Base-by-base conservation (phyloP, 495 filamentous ascomycete genomes). In the Lophium mytilinum region DNA sequence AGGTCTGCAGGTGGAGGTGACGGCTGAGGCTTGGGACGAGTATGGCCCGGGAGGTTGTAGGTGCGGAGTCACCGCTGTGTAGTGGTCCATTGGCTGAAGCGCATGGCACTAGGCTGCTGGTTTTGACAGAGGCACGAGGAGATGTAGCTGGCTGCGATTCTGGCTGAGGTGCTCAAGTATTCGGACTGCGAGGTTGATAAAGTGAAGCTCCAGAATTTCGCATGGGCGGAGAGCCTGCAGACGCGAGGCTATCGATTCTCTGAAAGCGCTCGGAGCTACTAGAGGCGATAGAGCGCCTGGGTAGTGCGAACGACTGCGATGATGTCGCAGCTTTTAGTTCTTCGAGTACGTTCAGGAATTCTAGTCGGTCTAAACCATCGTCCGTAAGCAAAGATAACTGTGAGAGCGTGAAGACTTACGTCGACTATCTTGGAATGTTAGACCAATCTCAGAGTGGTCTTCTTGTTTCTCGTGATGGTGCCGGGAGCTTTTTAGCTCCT, bases 281-380 rank as follows among this genome's bases (percentile, higher is more conserved):
- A 12, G 45, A 48, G 8, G 45, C 21, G 4, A 24, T 48, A 6
- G 45, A 48, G 9, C 45, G 21, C 7, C 17, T 18, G 9, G 33
- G 21, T 24, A 48, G 8, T 3, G 45, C 14, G 9, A 24, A 48
- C 10, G 45, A 8, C 14, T 48, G 45, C 33, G 15, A 8, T 14
- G 54, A 30, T 5, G 54, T 36, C 4, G 54, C 33, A 14, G 35
- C 37, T 30, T 57, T 57, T 45, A 57, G 50, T 24, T 57, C 45
- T 42, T 57, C 54, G 43, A 57, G 41, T 0, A 57, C 14, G 30
- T 57, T 57, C 1, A 52, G 15, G 34, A 58, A 58, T 34, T 58
- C 55, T 7, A 52, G 55, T 21, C 55, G 55, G 37, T 52, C 54
- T 56, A 18, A 19, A 14, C 9, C 3, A 37, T 18, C 18, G 3